A percentile compares a stretch with the other conserved stretches of the same genome.
These are phyloP conservation scores for Tarenaya hassleriana DNA, from an alignment of 345 rosid genomes.

Conservation along the genomic window DNA sequence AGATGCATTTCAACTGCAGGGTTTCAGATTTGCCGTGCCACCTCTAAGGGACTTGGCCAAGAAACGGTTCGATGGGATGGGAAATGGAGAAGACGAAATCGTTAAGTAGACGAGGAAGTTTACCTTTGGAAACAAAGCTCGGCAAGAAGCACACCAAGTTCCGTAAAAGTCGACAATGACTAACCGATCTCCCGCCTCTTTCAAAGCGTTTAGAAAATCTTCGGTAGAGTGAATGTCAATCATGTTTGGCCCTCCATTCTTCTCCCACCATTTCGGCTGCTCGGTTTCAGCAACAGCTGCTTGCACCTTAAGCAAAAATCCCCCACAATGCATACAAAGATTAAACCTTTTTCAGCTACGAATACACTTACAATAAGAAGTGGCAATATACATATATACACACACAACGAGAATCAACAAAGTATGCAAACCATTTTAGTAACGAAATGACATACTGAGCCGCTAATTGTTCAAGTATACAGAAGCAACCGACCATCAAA, in stretches of 20 bases:
- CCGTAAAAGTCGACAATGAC: conserved; percentile 92
- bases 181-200: conserved; percentile 69
- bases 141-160: conserved; percentile 96
- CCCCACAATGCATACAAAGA: neutral
- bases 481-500: neutral
- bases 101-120: neutral
- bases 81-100: neutral
- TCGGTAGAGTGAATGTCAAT: conserved; percentile 73
- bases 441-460: neutral
- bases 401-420: too few relatives aligned
- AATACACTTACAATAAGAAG: neutral
- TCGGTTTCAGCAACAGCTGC: conserved; percentile 59
- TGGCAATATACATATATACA: too few relatives aligned
- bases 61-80: neutral
- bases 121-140: conserved; percentile 87
- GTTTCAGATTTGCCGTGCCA: too few relatives aligned
- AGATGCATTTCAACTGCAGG: too few relatives aligned
- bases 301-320: too few relatives aligned
- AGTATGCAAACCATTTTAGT: too few relatives aligned
- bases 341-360: conserved; percentile 1
- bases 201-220: conserved; percentile 63
- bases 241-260: conserved; percentile 80
- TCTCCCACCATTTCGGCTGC: conserved; percentile 96
- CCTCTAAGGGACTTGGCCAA: too few relatives aligned
- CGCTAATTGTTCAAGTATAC: neutral